Base-by-base conservation (phyloP, 257 asterid genomes). In the Cordia subcordata region DNA sequence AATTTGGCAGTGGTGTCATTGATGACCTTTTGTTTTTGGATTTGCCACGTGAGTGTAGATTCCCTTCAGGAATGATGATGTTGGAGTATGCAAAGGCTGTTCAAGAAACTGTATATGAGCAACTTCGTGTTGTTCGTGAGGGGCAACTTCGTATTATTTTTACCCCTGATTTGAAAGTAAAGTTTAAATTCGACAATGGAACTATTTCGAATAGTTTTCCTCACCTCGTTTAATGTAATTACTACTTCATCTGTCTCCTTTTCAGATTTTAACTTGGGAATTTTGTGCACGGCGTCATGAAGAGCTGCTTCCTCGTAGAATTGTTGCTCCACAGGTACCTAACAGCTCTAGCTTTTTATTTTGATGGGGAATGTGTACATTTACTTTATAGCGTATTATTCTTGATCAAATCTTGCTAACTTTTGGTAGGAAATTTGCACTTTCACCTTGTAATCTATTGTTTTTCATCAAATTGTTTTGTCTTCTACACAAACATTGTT, bases 241-340 rank as follows among this genome's bases (percentile, higher is more conserved):
- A 32, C 40, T 46, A 58, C 59, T 63, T 39, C 37, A 15, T 10
- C 49, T 12, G 23, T 46, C 62, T 37, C 3, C 57, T 53, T 50
- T 61, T 45, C 68, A 93, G 96, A 93, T 89, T 70, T 68, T 86
- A 52, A 83, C 94, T 19, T 93, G 99, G 99, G 97, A 93, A 69
- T 93, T 93, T 60, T 93, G 99, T 73, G 97, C 94, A 0, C 87
- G 95, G 54, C 87, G 82, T 46, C 99, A 93, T 70, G 99, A 93
- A 76, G 97, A 93, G 75, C 86, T 93, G 78, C 96, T 93, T 65
- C 85, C 94, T 55, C 89, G 99, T 63, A 78, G 94, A 81, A 68
- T 86, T 73, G 89, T 93, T 72, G 93, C 96, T 11, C 99, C 97
- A 9, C 97, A 93, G 96, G 99, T 87, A 70, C 40, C 55, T 42